phyloP scores from a whole-genome alignment of 495 filamentous ascomycete species.

The Lentithecium fluviatile region DNA sequence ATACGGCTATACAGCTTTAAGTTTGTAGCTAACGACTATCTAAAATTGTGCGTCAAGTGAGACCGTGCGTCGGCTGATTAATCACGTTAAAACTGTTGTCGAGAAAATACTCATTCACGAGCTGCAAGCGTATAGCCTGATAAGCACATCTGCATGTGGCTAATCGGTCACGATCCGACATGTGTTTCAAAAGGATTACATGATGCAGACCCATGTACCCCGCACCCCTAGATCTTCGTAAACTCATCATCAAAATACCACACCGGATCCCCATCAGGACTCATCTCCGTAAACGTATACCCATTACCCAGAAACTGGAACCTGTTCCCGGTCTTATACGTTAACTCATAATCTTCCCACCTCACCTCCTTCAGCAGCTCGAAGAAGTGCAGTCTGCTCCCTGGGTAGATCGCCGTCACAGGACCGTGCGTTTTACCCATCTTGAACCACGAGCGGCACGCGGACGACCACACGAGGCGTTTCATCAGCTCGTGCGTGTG shows the following conservation, averaged over 20 bases:
- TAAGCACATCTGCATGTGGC: no score
- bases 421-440: conserved; percentile 13
- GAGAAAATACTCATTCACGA: no score
- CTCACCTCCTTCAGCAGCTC: conserved; percentile 24
- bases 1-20: no score
- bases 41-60: no score
- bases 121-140: no score
- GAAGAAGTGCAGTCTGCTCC: conserved; percentile 16
- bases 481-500: conserved; percentile 21
- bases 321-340: conserved; percentile 19
- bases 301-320: conserved; percentile 30
- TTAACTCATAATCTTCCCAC: conserved; percentile 27
- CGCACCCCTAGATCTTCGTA: conserved; percentile 8
- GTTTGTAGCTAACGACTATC: no score
- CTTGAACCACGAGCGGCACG: conserved; percentile 20
- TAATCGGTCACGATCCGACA: no score
- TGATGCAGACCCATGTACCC: no score
- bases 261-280: conserved; percentile 17
- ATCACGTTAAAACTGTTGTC: no score
- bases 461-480: conserved; percentile 16
- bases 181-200: no score
- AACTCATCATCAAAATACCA: conserved; percentile 20
- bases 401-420: conserved; percentile 16
- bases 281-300: conserved; percentile 9
- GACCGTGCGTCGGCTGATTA: no score